These are phyloP conservation scores for Xylaria sp. DNA, from an alignment of 2,329 filamentous ascomycete genomes.

Conservation along the genomic window DNA sequence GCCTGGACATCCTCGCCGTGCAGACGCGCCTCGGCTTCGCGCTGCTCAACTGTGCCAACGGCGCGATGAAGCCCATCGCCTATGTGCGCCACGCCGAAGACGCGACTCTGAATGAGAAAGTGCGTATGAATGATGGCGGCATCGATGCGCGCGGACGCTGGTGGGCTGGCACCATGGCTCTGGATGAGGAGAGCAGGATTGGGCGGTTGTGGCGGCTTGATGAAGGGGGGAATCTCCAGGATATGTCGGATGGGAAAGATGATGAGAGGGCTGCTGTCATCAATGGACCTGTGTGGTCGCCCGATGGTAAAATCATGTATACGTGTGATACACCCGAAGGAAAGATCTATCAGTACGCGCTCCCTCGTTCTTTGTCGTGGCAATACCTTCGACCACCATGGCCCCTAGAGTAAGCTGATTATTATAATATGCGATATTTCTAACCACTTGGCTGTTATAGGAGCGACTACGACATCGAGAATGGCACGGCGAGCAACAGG, in stretches of 20 bases:
- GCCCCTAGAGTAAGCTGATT: neutral
- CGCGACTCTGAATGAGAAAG: slow-evolving; percentile 34
- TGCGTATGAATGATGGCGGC: slow-evolving; percentile 45
- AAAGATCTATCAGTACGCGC: slow-evolving; percentile 30
- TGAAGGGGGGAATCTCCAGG: slow-evolving; percentile 15
- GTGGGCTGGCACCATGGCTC: slow-evolving; percentile 45
- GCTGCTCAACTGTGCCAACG: slow-evolving; percentile 37
- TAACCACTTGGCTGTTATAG: neutral
- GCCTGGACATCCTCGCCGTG: slow-evolving; percentile 39
- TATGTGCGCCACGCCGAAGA: slow-evolving; percentile 28
- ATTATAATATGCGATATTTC: neutral
- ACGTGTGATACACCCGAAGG: slow-evolving; percentile 26
- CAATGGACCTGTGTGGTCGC: slow-evolving; percentile 45
- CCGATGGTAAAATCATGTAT: slow-evolving; percentile 39
- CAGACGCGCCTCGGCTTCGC: slow-evolving; percentile 41
- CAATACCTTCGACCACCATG: neutral
- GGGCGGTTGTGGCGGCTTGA: neutral
- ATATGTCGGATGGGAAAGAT: slow-evolving; percentile 17
- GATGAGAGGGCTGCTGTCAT: slow-evolving; percentile 39
- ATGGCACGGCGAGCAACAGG: slow-evolving; percentile 23
- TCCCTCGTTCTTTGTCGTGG: too few species aligned
- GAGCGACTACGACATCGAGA: slow-evolving; percentile 35
- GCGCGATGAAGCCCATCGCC: slow-evolving; percentile 37
- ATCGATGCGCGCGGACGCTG: slow-evolving; percentile 41
- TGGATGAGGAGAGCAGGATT: slow-evolving; percentile 34